Base-by-base conservation (phyloP, 2,329 filamentous ascomycete species). In the Aspergillus sergii region DNA sequence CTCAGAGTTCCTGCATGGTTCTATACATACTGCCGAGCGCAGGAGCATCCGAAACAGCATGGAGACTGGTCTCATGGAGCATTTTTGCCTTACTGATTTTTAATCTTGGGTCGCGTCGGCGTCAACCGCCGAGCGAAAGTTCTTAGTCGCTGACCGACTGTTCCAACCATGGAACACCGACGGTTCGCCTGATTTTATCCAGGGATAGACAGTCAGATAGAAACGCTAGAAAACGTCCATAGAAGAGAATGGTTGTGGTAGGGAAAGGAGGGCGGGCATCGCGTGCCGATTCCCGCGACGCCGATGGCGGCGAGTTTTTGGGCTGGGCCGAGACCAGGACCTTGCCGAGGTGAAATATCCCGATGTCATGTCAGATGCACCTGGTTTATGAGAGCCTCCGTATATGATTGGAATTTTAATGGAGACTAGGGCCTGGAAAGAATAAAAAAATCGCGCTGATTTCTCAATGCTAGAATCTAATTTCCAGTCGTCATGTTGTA, bases 261-360 rank as follows among this genome's bases (percentile, higher is more conserved):
- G 51, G 16, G 21, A 16, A 57, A 21, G 46, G 48, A 21, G 54
- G 39, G 43, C 32, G 59, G 59, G 19, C 46, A n/a, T 48, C 45
- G 54, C 61, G 68, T 72, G 70, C 70, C 70, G 70, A 72, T 64
- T 65, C 61, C 70, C 70, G 70, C 56, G 59, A 62, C 63, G 62
- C 66, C 51, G 51, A 55, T 55, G 51, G 34, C 30, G 51, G 51
- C 51, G 21, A 55, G 32, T 23, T 10, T 36, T 21, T 14, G 21
- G 67, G 51, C 64, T 65, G 64, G 64, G 61, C 69, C 69, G 67
- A 61, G 51, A 55, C 51, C 51, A 55, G 30, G 14, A 26, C 23
- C 36, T 14, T 50, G 32, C 60, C 60, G 60, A 65, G 57, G 26
- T 45, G 34, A 64, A 41, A 55, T 61, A n/a, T 50, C 57, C 57